phyloP scores from a whole-genome alignment of 2,329 filamentous ascomycete species.

The Fusarium incarnatum region DNA sequence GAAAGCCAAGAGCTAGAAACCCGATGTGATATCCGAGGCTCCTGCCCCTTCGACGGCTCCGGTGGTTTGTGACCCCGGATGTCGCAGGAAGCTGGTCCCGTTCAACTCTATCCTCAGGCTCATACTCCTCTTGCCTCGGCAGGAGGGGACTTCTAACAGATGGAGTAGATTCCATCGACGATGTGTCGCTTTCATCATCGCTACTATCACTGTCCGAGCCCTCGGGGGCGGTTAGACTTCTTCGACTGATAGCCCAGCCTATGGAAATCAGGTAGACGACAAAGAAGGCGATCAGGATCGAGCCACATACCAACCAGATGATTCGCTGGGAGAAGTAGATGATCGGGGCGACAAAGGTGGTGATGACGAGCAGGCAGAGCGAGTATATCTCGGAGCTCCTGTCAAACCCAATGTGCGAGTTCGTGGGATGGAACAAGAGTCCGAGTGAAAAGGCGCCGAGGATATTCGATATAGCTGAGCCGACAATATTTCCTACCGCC shows the following conservation, averaged over 20 bases:
- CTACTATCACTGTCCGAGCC: neutral
- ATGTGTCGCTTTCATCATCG: neutral
- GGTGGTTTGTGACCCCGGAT: fast-evolving
- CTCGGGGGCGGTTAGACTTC: neutral
- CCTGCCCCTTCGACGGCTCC: neutral
- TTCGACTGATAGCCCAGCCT: neutral
- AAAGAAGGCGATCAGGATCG: neutral
- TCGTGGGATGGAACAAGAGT: neutral
- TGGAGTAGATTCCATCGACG: fast-evolving
- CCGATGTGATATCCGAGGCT: neutral
- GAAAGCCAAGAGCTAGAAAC: neutral
- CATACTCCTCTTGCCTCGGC: fast-evolving
- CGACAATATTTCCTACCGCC: neutral
- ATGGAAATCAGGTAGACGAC: neutral
- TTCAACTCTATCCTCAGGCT: neutral
- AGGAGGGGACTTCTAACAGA: neutral
- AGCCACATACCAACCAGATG: neutral
- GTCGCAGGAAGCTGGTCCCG: neutral
- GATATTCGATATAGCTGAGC: neutral
- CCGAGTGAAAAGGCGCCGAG: neutral
- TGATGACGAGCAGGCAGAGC: fast-evolving
- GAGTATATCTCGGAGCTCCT: neutral
- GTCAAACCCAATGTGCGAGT: neutral
- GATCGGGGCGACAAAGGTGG: neutral
- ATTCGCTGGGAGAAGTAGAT: neutral